Evolutionary conservation across 345 rosid species (phyloP), one percentile per base, ranked within the genome.

Genomic region (Anacardium occidentale): DNA sequence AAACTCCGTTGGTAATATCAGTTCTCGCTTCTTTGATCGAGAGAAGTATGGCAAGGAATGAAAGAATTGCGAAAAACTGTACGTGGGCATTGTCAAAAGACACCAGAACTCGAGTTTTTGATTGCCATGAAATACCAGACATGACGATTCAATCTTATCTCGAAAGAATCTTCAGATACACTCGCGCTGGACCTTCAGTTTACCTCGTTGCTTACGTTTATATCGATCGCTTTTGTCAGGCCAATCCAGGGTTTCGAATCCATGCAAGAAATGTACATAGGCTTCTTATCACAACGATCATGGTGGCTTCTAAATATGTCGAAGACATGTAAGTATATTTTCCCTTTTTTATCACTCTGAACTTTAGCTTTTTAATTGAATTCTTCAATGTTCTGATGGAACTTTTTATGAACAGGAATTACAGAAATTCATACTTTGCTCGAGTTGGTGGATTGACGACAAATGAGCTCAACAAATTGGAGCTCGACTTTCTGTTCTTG

Each of bases 221-320:
- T 72, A 91, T 94, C 21, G 98, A 91, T 64, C 89, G 98, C 57
- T 91, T 91, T 76, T 90, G 91, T 76, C 91, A 91, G 57, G 87
- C 85, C 20, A 86, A 90, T 77, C 86, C 91, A 1, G 91, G 84
- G 64, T 94, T 90, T 25, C 76, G 89, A 54, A 84, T 94, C 83
- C 79, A 76, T 71, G 75, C 87, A 2, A 84, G 86, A 68, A 94
- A 91, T 70, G 98, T 87, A 17, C 90, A 94, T 68, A 80, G 97
- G 57, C 89, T 94, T 65, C 93, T 94, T 47, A 82, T 94, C 51
- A 91, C 93, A 1, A 86, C 97, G 0, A 85, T 94, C 85, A 91
- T 91, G 97, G 84, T 90, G 67, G 94, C 98, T 68, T 91, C 98
- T 47, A 94, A 94, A 69, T 91, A 90, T 72, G 96, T 87, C 1